phyloP scores from a whole-genome alignment of 768 basidiomycete genomes.

The Russula griseocarnosa region DNA sequence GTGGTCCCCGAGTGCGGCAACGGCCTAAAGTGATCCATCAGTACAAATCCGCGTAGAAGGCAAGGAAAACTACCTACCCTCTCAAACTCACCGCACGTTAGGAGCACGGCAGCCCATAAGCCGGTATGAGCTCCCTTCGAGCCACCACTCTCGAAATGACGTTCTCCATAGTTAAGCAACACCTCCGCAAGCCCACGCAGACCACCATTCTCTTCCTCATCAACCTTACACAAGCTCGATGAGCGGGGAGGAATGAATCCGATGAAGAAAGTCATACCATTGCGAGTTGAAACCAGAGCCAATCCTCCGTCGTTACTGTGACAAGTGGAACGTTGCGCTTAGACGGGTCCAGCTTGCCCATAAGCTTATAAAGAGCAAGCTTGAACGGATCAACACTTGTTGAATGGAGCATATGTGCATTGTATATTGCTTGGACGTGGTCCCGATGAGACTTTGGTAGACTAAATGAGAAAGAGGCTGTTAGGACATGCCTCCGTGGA shows the following conservation, averaged over 20 bases:
- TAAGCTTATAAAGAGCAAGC: slow-evolving; percentile 90
- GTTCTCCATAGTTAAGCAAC: slow-evolving; percentile 71
- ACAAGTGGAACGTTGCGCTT: slow-evolving; percentile 77
- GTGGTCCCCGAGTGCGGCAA: slow-evolving; percentile 86
- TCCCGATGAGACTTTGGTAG: slow-evolving; percentile 72
- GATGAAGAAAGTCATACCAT: slow-evolving; percentile 50
- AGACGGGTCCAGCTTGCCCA: slow-evolving; percentile 85
- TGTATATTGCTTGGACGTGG: slow-evolving; percentile 74
- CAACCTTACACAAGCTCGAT: slow-evolving; percentile 45
- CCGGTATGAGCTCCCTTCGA: slow-evolving; percentile 59
- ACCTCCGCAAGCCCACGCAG: slow-evolving; percentile 72
- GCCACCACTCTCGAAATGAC: slow-evolving; percentile 71
- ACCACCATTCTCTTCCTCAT: slow-evolving; percentile 78
- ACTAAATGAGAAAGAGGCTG: slow-evolving; percentile 36
- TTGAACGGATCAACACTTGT: slow-evolving; percentile 92
- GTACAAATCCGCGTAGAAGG: neutral
- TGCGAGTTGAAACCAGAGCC: slow-evolving; percentile 95
- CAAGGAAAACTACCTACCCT: slow-evolving; percentile 47
- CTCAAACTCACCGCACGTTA: slow-evolving; percentile 94
- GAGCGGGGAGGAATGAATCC: neutral
- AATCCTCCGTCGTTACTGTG: slow-evolving; percentile 92
- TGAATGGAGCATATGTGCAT: slow-evolving; percentile 86
- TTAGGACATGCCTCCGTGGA: slow-evolving; percentile 2
- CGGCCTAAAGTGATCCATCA: slow-evolving; percentile 52
- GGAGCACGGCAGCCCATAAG: slow-evolving; percentile 76